Percentiles rank a stretch among this genome's conserved stretches.
These are phyloP conservation scores for Bjerkandera adusta DNA, from an alignment of 1,284 basidiomycete genomes.

Conservation along the genomic window DNA sequence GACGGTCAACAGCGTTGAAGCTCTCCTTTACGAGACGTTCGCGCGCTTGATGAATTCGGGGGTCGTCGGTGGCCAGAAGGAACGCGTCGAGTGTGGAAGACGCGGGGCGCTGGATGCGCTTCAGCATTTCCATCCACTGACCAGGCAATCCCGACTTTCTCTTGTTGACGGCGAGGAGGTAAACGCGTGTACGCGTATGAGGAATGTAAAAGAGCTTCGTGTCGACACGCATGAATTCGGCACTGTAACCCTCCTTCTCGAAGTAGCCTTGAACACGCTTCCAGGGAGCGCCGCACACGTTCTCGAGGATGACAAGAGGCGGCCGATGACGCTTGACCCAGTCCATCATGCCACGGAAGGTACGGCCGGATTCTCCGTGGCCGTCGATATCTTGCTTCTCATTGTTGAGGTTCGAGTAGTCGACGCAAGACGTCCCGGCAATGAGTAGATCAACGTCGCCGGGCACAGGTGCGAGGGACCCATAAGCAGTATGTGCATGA, in stretches of 20 bases:
- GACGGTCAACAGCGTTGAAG: constrained; percentile 56
- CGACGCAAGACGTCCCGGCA: constrained; percentile 94
- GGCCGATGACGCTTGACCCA: constrained; percentile 90
- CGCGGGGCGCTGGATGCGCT: constrained; percentile 76
- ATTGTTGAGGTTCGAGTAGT: constrained; percentile 95
- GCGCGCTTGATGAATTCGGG: constrained; percentile 85
- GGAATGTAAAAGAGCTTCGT: constrained; percentile 95
- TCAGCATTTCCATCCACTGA: constrained; percentile 71
- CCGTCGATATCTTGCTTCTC: constrained; percentile 87
- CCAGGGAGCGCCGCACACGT: constrained; percentile 94
- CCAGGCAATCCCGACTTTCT: constrained; percentile 57
- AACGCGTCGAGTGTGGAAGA: constrained; percentile 91
- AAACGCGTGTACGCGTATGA: constrained; percentile 89
- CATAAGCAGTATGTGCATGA: constrained; percentile 89
- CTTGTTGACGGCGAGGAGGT: constrained; percentile 78
- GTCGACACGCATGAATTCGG: constrained; percentile 73
- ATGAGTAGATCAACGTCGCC: constrained; percentile 89
- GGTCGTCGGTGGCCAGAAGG: constrained; percentile 87
- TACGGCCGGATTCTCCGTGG: constrained; percentile 88
- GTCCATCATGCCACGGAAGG: constrained; percentile 89
- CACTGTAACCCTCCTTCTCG: constrained; percentile 75
- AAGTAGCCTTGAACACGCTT: constrained; percentile 74
- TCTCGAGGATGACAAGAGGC: constrained; percentile 90
- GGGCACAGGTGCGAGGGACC: constrained; percentile 81
- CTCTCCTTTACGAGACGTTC: constrained; percentile 77